Evolutionary conservation across 2,329 filamentous ascomycete genomes (phyloP).

Genomic region (Alternaria longipes): DNA sequence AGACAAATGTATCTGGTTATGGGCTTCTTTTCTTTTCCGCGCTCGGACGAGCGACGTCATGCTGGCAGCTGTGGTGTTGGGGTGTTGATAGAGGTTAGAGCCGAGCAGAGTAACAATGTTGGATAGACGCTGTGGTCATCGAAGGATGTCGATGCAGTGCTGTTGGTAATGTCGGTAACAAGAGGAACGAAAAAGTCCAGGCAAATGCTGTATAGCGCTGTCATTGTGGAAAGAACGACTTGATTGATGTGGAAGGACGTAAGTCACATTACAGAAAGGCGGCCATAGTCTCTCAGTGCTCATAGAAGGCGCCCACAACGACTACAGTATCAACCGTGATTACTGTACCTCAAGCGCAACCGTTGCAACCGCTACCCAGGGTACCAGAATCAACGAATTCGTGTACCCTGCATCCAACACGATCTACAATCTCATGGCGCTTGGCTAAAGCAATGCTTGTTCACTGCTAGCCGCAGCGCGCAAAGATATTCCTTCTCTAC

Average conservation of each 20-base stretch:
- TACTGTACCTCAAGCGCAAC: not conserved
- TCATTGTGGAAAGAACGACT: not conserved
- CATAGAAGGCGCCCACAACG: not conserved
- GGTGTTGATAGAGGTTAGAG: not conserved
- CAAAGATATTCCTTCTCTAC: not conserved
- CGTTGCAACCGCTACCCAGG: not conserved
- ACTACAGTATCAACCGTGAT: not conserved
- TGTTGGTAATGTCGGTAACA: not conserved
- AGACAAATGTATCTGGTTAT: conserved; percentile 27
- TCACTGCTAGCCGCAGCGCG: not conserved
- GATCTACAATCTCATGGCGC: conserved; percentile 8
- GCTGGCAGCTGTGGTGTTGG: conserved; percentile 7
- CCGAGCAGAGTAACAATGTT: conserved; percentile 10
- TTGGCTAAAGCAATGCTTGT: conserved; percentile 16
- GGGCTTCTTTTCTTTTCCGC: conserved; percentile 45
- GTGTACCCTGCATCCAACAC: not conserved
- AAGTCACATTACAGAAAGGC: not conserved
- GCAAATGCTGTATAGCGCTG: not conserved
- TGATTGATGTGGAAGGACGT: not conserved
- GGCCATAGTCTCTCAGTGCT: not conserved
- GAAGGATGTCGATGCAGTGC: not conserved
- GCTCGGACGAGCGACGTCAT: conserved; percentile 46
- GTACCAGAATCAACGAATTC: not conserved
- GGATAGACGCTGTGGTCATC: conserved; percentile 2
- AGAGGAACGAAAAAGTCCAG: not conserved